Percentiles rank a stretch among this genome's conserved stretches.
Evolutionary conservation across 768 basidiomycete genomes (phyloP).

Genomic region (Boletus barrowsii): DNA sequence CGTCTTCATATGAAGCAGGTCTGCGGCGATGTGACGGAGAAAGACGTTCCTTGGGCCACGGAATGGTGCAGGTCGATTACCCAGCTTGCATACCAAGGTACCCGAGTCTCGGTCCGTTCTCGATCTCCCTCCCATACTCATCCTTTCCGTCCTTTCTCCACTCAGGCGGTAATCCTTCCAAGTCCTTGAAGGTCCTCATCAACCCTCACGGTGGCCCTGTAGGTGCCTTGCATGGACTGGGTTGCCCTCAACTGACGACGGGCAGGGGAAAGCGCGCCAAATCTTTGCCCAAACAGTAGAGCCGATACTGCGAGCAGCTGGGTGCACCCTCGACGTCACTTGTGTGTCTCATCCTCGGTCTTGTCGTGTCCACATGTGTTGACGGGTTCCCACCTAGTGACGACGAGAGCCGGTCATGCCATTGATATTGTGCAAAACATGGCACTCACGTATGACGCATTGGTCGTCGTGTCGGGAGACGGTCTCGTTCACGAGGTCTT

Average conservation of each 20-base stretch:
- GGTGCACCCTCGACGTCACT: conserved; percentile 58
- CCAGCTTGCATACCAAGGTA: conserved; percentile 60
- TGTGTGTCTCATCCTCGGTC: conserved; percentile 41
- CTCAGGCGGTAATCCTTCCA: conserved; percentile 50
- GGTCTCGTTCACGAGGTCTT: conserved; percentile 80
- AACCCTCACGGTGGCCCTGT: conserved; percentile 83
- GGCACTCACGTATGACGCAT: conserved; percentile 61
- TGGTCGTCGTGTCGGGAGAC: conserved; percentile 79
- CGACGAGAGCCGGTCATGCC: conserved; percentile 62
- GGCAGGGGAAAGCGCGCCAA: conserved; percentile 57
- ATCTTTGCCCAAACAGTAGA: conserved; percentile 59
- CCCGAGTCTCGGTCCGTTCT: neutral
- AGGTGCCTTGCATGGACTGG: conserved; percentile 22
- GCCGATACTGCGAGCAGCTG: conserved; percentile 69
- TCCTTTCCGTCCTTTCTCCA: neutral
- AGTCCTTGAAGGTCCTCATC: conserved; percentile 64
- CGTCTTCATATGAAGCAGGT: conserved; percentile 38
- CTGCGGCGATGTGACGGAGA: conserved; percentile 40
- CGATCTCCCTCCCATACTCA: neutral
- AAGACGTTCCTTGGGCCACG: conserved; percentile 32
- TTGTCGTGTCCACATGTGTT: neutral
- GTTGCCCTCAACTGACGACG: neutral
- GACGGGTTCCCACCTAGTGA: conserved; percentile 42
- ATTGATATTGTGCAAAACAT: conserved; percentile 57
- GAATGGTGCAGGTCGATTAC: conserved; percentile 58